A percentile compares a stretch with the other conserved stretches of the same genome.
phyloP scores from a whole-genome alignment of 2,329 filamentous ascomycete species.

The Fusarium aywerte region DNA sequence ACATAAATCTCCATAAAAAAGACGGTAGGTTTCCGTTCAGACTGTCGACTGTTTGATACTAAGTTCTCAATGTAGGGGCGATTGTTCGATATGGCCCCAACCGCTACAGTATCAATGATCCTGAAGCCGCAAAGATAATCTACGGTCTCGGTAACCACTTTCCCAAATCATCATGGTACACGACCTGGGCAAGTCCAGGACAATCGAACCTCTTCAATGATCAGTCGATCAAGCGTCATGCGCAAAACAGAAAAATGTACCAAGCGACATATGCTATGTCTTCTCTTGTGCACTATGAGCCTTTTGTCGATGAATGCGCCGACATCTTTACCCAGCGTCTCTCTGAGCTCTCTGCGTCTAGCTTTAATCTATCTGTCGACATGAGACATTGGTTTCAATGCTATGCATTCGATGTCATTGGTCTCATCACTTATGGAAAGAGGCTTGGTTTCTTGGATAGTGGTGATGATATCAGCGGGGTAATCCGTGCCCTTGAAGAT shows the following conservation, averaged over 20 bases:
- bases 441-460: conserved; percentile 23
- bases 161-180: conserved; percentile 32
- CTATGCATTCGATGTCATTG: conserved; percentile 33
- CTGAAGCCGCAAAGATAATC: conserved; percentile 22
- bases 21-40: background rate
- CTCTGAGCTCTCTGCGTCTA: background rate
- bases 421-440: conserved; percentile 31
- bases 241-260: conserved; percentile 15
- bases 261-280: conserved; percentile 36
- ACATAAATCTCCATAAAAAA: conserved; percentile 9
- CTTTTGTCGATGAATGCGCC: conserved; percentile 25
- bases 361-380: background rate
- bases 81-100: conserved; percentile 19
- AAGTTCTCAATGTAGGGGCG: fast-evolving
- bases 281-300: conserved; percentile 20
- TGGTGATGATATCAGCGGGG: conserved; percentile 17
- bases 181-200: conserved; percentile 1
- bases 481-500: conserved; percentile 21
- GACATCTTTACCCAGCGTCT: conserved; percentile 13
- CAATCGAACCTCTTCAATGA: conserved; percentile 14
- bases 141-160: conserved; percentile 21
- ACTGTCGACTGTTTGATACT: fast-evolving
- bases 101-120: conserved; percentile 17
- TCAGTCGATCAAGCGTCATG: background rate
- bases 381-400: conserved; percentile 35